Percentiles rank a stretch among this genome's conserved stretches.
Evolutionary conservation across 1,284 basidiomycete species (phyloP).

Genomic region (Nidula niveotomentosa): DNA sequence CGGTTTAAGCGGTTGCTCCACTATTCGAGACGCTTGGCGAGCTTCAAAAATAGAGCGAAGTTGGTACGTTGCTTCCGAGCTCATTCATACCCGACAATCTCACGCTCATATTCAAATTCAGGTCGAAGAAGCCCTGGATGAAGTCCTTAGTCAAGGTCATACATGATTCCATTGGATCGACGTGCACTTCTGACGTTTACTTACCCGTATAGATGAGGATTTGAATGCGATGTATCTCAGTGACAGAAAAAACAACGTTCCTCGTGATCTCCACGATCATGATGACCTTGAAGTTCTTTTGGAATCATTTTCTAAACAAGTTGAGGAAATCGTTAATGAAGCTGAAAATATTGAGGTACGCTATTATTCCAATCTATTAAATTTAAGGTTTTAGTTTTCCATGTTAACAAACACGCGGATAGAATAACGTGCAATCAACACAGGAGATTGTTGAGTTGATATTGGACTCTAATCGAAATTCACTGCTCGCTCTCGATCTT

Average conservation of each 20-base stretch:
- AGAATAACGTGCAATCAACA: constrained; percentile 93
- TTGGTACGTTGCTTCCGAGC: constrained; percentile 41
- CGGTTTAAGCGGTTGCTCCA: constrained; percentile 88
- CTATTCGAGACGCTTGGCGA: constrained; percentile 83
- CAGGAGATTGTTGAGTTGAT: constrained; percentile 98
- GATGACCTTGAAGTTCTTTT: constrained; percentile 92
- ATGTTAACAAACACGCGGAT: neutral
- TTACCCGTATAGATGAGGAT: constrained; percentile 74
- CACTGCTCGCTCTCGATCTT: constrained; percentile 88
- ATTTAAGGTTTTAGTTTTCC: constrained; percentile 14
- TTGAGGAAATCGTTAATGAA: constrained; percentile 94
- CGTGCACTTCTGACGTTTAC: neutral
- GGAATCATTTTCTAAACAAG: constrained; percentile 94
- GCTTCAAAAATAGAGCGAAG: constrained; percentile 88
- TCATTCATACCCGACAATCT: neutral
- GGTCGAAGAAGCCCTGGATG: constrained; percentile 89
- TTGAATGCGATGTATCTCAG: constrained; percentile 90
- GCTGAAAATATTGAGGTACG: constrained; percentile 83
- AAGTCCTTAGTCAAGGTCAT: constrained; percentile 85
- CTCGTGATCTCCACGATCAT: constrained; percentile 73
- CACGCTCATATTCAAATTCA: constrained; percentile 22
- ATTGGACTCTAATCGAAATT: constrained; percentile 94
- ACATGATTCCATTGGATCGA: constrained; percentile 5
- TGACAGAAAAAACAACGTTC: constrained; percentile 65
- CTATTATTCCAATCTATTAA: neutral